phyloP scores from a whole-genome alignment of 495 filamentous ascomycete species.

The Annulohypoxylon maeteangense region DNA sequence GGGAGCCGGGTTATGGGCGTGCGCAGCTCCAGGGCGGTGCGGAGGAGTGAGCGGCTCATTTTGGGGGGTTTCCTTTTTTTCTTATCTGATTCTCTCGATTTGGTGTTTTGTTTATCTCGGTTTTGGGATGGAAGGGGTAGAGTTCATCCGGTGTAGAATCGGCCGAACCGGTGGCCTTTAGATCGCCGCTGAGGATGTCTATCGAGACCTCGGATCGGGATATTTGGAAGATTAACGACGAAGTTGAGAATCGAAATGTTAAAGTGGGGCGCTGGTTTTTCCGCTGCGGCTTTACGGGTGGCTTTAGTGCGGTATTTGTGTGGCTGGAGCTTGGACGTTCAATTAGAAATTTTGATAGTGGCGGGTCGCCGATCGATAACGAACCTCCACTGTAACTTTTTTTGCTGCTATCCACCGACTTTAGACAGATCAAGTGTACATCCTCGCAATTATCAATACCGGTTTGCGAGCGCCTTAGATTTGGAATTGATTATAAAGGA shows the following conservation, averaged over 20 bases:
- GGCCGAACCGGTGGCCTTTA: slow-evolving; percentile 11
- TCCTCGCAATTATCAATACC: neutral
- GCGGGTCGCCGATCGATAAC: slow-evolving; percentile 34
- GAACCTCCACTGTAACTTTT: slow-evolving; percentile 33
- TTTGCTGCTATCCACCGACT: slow-evolving; percentile 25
- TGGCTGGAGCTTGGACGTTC: slow-evolving; percentile 32
- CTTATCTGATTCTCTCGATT: neutral
- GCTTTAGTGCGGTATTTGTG: slow-evolving; percentile 10
- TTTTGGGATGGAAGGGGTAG: neutral
- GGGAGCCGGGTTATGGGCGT: slow-evolving; percentile 49
- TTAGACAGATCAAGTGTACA: neutral
- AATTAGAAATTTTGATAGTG: slow-evolving; percentile 35
- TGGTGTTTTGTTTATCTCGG: no score
- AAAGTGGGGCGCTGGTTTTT: slow-evolving; percentile 39
- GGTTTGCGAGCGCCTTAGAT: neutral
- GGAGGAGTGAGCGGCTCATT: slow-evolving; percentile 59
- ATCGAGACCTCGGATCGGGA: slow-evolving; percentile 8
- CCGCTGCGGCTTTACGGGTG: slow-evolving; percentile 5
- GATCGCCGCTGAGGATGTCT: slow-evolving; percentile 1
- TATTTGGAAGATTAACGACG: slow-evolving; percentile 31
- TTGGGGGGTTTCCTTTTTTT: neutral
- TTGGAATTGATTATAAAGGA: neutral
- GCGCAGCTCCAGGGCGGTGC: slow-evolving; percentile 61
- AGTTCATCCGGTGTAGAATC: neutral
- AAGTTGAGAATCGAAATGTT: slow-evolving; percentile 35